phyloP scores from a whole-genome alignment of 352 stramenopile species.

The Phytophthora foliorum region DNA sequence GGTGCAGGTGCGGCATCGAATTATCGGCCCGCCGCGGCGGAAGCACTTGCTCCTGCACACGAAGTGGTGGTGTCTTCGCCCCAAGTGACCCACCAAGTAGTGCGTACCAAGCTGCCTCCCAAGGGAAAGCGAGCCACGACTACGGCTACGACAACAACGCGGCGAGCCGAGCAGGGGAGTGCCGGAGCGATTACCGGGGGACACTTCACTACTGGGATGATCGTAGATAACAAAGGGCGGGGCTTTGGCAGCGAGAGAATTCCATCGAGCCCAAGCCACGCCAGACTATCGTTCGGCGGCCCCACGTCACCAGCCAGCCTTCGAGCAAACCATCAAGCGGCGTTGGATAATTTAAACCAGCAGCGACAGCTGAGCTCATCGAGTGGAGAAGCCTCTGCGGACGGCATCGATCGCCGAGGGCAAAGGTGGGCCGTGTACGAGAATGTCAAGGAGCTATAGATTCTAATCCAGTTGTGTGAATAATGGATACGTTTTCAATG shows the following conservation, averaged over 20 bases:
- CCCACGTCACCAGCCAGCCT: conserved; percentile 25
- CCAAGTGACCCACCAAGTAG: conserved; percentile 33
- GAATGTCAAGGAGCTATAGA: conserved; percentile 32
- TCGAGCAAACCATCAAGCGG: conserved; percentile 18
- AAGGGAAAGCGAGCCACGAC: conserved; percentile 30
- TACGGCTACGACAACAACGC: conserved; percentile 28
- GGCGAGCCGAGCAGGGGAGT: conserved; percentile 22
- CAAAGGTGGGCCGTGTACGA: conserved; percentile 27
- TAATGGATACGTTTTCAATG: conserved; percentile 22
- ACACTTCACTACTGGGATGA: conserved; percentile 3
- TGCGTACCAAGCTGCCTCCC: conserved; percentile 26
- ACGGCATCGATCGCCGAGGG: conserved; percentile 1
- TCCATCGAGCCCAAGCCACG: conserved; percentile 19
- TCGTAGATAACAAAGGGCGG: conserved; percentile 6
- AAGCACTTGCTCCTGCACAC: conserved; percentile 24
- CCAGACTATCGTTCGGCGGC: conserved; percentile 4
- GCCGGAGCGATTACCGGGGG: conserved; percentile 2
- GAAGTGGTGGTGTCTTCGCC: conserved; percentile 26
- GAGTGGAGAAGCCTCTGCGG: conserved; percentile 28
- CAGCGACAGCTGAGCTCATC: conserved; percentile 34
- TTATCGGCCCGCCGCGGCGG: not conserved
- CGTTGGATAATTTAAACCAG: conserved; percentile 31
- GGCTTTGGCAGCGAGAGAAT: conserved; percentile 18
- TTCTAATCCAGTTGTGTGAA: conserved; percentile 19
- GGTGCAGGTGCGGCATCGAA: not conserved